phyloP scores from a whole-genome alignment of 164 flowering plant genomes.

The Kalanchoe fedtschenkoi region DNA sequence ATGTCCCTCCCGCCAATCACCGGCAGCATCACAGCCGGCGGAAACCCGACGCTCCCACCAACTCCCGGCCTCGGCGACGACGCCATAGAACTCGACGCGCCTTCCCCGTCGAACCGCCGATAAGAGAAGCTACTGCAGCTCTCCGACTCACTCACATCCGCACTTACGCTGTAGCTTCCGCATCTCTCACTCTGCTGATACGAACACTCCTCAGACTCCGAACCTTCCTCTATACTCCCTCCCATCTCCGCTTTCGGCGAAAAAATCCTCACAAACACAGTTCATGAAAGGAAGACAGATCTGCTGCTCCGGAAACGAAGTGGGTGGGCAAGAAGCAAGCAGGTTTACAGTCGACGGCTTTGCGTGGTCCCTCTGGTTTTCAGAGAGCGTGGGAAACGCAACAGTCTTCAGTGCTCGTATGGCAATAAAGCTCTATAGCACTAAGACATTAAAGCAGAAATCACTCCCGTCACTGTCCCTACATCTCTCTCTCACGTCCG shows the following conservation, averaged over 20 bases:
- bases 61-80: constrained; percentile 24
- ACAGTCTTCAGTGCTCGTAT: background rate
- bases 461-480: constrained; percentile 2
- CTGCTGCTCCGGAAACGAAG: background rate
- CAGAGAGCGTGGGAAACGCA: background rate
- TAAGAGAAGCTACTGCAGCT: constrained; percentile 40
- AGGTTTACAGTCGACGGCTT: background rate
- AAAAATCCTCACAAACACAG: background rate
- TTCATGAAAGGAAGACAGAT: background rate
- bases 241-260: background rate
- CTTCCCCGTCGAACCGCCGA: constrained; percentile 27
- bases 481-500: background rate
- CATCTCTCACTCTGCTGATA: constrained; percentile 33
- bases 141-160: constrained; percentile 66
- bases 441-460: constrained; percentile 5
- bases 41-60: constrained; percentile 13
- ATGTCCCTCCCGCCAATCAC: constrained; percentile 41
- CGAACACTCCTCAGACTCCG: constrained; percentile 23
- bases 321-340: too few relatives aligned
- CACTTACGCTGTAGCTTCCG: constrained; percentile 58
- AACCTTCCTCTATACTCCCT: constrained; percentile 15
- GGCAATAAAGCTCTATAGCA: background rate
- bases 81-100: constrained; percentile 23
- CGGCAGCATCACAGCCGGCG: constrained; percentile 31
- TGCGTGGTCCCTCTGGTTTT: background rate